Conservation (phyloP, 768 basidiomycete species). For the Russula sp. region DNA sequence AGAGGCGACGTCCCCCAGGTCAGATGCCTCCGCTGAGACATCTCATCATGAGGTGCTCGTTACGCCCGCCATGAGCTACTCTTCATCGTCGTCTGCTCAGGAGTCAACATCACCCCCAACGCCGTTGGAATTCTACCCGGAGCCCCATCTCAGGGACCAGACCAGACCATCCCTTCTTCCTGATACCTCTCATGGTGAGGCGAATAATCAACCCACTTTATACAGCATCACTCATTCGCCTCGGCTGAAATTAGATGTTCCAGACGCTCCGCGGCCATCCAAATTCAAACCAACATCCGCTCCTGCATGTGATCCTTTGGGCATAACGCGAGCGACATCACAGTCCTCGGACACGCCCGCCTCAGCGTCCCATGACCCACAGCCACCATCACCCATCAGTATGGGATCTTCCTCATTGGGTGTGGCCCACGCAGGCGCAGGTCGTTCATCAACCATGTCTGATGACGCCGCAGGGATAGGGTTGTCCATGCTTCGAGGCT, state of each 20-base stretch:
- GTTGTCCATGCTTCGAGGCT: constrained; percentile 51
- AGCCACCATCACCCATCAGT: neutral
- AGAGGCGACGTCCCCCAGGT: neutral
- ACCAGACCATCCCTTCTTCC: neutral
- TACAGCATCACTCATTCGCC: neutral
- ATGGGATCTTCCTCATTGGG: neutral
- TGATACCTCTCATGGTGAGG: neutral
- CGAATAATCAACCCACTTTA: neutral
- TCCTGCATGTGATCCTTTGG: neutral
- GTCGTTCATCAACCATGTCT: constrained; percentile 29
- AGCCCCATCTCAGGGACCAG: constrained; percentile 2
- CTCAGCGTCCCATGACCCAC: neutral
- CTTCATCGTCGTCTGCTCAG: constrained; percentile 26
- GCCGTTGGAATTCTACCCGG: constrained; percentile 19
- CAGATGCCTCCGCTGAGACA: neutral
- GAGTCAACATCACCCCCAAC: constrained; percentile 26
- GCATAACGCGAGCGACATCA: neutral
- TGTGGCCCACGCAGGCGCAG: neutral
- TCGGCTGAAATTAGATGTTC: neutral
- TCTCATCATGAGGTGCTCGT: constrained; percentile 15
- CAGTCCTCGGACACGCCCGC: neutral
- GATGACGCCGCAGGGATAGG: constrained; percentile 67
- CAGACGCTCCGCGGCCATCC: neutral
- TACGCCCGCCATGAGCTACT: constrained; percentile 24
- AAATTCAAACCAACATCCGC: neutral